Base-by-base conservation (phyloP, 1,284 basidiomycete species). In the Trametes polyzona region DNA sequence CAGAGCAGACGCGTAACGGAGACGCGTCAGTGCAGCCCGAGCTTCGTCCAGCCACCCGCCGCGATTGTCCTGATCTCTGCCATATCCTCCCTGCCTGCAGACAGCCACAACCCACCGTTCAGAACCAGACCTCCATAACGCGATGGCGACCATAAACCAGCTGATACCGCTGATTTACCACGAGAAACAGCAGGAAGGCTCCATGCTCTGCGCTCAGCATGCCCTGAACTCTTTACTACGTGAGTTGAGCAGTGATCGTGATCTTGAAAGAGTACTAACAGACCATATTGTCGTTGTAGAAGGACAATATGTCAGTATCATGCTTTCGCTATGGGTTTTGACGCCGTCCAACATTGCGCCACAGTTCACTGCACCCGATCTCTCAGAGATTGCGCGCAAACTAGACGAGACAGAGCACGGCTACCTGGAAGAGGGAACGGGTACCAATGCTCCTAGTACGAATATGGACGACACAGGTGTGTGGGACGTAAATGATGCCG, bases 391-490 rank as follows among this genome's bases (percentile, higher is more conserved):
- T 62, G 95, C 92, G 0, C 78, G 77, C 43, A 77, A 80, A 66
- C 76, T 91, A 19, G 90, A 93, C 69, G 67, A 69, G 7, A 69
- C 70, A 12, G 78, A 76, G 60, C 59, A 65, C 49, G 71, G 73
- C n/a, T 76, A 79, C n/a, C 75, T 80, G 57, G 72, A 78, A 37
- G 77, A 74, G 8, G 73, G 74, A 55, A 74, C 43, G 17, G 67
- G 52, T 52, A 70, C 54, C 53, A 73, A 74, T 3, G 24, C 14
- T 3, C 14, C 41, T n/a, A 92, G 84, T 69, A 83, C 82, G 49
- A 96, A 96, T 70, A 93, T 94, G 88, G 93, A 95, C 65, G 93
- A 95, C 70, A 92, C 92, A 41, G 90, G 88, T 84, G 61, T n/a
- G 74, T 48, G 2, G 2, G 14, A 14, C 5, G 8, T 54, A 14